A percentile compares a stretch with the other conserved stretches of the same genome.
Conservation (phyloP, 1,139 yeast species). For the Maudiozyma humilis region DNA sequence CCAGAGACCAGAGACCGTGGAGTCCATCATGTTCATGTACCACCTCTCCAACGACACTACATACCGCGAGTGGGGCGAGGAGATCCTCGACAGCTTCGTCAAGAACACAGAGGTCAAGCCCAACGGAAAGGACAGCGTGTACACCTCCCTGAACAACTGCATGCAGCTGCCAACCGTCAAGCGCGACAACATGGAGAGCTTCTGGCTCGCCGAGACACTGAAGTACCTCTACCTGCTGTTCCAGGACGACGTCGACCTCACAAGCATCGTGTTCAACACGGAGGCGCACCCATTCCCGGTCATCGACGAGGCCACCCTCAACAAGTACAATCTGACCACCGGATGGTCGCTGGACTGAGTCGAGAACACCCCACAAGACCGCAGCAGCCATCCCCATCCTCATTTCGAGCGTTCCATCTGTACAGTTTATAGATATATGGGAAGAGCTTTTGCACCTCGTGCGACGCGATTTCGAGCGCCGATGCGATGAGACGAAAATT, state of each 20-base stretch:
- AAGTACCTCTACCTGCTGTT: conserved; percentile 80
- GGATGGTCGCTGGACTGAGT: conserved; percentile 20
- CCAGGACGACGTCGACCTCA: conserved; percentile 57
- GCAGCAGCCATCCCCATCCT: no score
- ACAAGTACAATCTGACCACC: conserved; percentile 14
- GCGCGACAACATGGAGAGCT: conserved; percentile 78
- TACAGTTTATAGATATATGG: background rate
- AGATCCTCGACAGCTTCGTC: conserved; percentile 66
- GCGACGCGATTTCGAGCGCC: background rate
- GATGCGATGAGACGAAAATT: background rate
- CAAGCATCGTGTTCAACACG: conserved; percentile 73
- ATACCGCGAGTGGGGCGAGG: conserved; percentile 87
- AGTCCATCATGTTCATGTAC: conserved; percentile 73
- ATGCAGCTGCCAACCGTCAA: conserved; percentile 40
- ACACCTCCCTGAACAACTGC: conserved; percentile 63
- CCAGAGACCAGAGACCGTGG: conserved; percentile 93
- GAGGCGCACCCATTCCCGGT: conserved; percentile 90
- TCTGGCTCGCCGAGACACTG: conserved; percentile 91
- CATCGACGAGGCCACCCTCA: conserved; percentile 11
- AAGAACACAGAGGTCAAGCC: conserved; percentile 43
- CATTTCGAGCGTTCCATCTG: no score
- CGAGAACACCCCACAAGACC: background rate
- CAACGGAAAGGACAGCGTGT: conserved; percentile 33
- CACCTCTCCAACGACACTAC: conserved; percentile 73
- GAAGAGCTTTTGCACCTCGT: background rate